Conservation (phyloP, 177 flowering plant genomes). For the Vitis hybrid region DNA sequence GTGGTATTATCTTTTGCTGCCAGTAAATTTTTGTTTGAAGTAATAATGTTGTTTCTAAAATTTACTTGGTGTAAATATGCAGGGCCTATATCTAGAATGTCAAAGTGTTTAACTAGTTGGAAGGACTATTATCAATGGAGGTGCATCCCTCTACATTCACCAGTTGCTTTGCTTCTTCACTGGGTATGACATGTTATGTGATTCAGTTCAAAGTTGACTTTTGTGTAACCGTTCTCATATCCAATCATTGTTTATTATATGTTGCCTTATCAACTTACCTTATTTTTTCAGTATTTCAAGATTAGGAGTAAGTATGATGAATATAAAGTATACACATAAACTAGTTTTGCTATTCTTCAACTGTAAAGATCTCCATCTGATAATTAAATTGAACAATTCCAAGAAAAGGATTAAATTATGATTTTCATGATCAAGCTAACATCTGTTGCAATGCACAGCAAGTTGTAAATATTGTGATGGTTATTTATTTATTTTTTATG, state of each 20-base stretch:
- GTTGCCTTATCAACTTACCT: too few relatives aligned
- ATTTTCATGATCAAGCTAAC: too few relatives aligned
- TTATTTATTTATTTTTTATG: too few relatives aligned
- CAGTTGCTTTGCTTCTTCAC: conserved; percentile 84
- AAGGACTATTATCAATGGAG: conserved; percentile 89
- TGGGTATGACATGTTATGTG: conserved; percentile 59
- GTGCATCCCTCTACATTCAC: conserved; percentile 70
- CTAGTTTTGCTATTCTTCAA: too few relatives aligned
- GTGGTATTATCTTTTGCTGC: conserved; percentile 41
- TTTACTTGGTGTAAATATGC: conserved; percentile 24
- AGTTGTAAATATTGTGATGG: too few relatives aligned
- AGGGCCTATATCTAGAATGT: conserved; percentile 53
- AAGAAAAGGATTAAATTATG: too few relatives aligned
- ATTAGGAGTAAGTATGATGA: too few relatives aligned
- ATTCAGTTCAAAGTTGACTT: neutral
- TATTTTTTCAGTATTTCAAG: too few relatives aligned
- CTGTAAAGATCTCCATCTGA: too few relatives aligned
- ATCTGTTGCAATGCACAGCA: too few relatives aligned
- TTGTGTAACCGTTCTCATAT: neutral
- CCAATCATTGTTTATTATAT: neutral
- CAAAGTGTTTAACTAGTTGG: conserved; percentile 57
- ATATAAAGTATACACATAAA: too few relatives aligned
- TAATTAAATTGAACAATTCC: too few relatives aligned
- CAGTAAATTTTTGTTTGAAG: neutral
- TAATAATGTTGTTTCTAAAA: conserved; percentile 3